These are phyloP conservation scores for Neodidymelliopsis sp. DNA, from an alignment of 2,329 filamentous ascomycete species.

Conservation along the genomic window DNA sequence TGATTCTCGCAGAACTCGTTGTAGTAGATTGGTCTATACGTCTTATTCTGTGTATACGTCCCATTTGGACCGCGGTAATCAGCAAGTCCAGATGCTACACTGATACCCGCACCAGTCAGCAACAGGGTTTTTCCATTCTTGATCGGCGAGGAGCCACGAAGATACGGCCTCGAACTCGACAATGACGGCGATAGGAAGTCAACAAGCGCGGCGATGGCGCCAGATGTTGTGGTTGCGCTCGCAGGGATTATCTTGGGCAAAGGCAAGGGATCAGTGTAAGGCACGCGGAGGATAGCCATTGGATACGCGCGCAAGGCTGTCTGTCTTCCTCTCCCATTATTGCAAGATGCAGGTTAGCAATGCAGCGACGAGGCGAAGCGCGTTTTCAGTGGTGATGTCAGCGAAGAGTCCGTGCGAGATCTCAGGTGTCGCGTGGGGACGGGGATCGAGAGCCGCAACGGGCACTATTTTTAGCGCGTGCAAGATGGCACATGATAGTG, in stretches of 20 bases:
- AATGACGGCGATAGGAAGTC: constrained; percentile 71
- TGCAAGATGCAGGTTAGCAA: constrained; percentile 6
- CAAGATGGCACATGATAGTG: background rate
- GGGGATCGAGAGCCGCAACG: constrained; percentile 13
- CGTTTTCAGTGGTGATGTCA: constrained; percentile 23
- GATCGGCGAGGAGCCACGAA: constrained; percentile 11
- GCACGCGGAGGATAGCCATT: constrained; percentile 83
- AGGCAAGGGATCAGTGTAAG: constrained; percentile 84
- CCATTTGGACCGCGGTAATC: constrained; percentile 91
- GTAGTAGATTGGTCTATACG: constrained; percentile 90
- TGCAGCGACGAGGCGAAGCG: constrained; percentile 11
- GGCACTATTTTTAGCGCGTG: constrained; percentile 22
- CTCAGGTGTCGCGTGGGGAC: constrained; percentile 7
- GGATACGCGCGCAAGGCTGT: constrained; percentile 12
- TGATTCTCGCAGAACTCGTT: constrained; percentile 85
- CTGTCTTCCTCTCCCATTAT: constrained; percentile 15
- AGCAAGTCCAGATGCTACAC: constrained; percentile 88
- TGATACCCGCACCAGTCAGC: constrained; percentile 87
- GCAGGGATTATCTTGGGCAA: constrained; percentile 76
- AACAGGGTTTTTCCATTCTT: constrained; percentile 66
- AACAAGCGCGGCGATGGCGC: constrained; percentile 78
- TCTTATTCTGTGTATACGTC: constrained; percentile 91
- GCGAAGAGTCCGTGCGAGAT: constrained; percentile 14
- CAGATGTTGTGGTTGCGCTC: constrained; percentile 71
- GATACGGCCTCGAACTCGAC: constrained; percentile 12